Base-by-base conservation (phyloP, 257 asterid genomes). In the Leonotis leonurus region DNA sequence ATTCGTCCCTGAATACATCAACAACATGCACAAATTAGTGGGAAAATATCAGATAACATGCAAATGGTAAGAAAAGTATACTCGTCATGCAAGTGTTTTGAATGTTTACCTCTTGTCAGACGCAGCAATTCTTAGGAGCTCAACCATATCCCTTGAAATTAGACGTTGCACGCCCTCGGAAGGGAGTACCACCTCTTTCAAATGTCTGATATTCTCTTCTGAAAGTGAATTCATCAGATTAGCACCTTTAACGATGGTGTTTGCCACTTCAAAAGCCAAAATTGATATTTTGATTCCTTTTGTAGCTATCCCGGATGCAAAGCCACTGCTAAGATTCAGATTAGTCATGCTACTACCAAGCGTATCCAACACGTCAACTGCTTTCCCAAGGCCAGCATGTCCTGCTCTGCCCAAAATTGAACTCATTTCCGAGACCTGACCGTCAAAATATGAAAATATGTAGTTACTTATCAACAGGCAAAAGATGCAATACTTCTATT, bases 261-360 rank as follows among this genome's bases (percentile, higher is more conserved):
- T 92, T 48, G 97, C 99, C 73, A 89, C 90, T 79, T 92, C 99
- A 77, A 92, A 89, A 37, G 97, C 88, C 81, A 92, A 76, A 69
- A 92, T 92, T 20, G 94, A 76, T 41, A 92, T 83, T 70, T 79
- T 80, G 67, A 78, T 80, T 77, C 96, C 97, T 75, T 85, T 92
- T 18, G 93, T 81, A 30, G 86, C 70, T 73, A 81, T 76, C 71
- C 95, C 96, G 1, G 96, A 82, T 24, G 88, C 89, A 85, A 92
- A 86, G 51, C 91, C 91, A 46, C 93, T 56, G 66, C 93, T 81
- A 36, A 80, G 81, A 73, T 85, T 89, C 81, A 92, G 77, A 67
- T 85, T 92, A 40, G 94, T 84, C 99, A 92, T 85, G 87, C 95
- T 86, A 73, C 99, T 92, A 67, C 99, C 96, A 30, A 92, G 91